phyloP scores from a whole-genome alignment of 495 filamentous ascomycete genomes.

The Neurospora tetraspora region DNA sequence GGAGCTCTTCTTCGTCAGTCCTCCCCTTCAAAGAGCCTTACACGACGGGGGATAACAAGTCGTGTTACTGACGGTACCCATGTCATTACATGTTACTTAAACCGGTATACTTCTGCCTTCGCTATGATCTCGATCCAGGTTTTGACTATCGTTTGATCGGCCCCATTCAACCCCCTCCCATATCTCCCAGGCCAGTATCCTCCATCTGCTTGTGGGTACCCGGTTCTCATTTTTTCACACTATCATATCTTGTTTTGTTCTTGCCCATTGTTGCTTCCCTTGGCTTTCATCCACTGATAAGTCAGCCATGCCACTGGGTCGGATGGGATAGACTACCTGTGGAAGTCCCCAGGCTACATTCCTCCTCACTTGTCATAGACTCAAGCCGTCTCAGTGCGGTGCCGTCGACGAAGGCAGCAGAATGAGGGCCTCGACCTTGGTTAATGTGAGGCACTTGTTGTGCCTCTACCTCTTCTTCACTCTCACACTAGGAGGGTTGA shows the following conservation, averaged over 20 bases:
- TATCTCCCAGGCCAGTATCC: neutral
- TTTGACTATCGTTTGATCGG: neutral
- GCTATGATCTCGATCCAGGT: neutral
- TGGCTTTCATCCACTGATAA: neutral
- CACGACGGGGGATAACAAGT: neutral
- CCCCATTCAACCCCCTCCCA: neutral
- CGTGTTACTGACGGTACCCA: neutral
- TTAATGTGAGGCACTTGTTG: slow-evolving; percentile 12
- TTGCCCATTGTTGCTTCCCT: neutral
- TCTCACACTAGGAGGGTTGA: slow-evolving; percentile 6
- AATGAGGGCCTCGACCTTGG: neutral
- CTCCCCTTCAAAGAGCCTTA: neutral
- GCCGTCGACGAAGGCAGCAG: neutral
- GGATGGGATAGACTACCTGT: neutral
- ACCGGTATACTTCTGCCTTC: neutral
- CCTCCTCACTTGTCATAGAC: neutral
- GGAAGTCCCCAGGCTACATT: neutral
- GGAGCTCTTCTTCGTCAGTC: neutral
- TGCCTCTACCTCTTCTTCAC: slow-evolving; percentile 18
- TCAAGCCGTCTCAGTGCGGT: neutral
- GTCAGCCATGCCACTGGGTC: neutral
- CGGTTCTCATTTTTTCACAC: neutral
- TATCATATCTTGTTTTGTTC: neutral
- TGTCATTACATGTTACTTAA: neutral
- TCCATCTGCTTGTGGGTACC: neutral